Evolutionary conservation across 345 rosid species (phyloP).

Genomic region (Camelina neglecta): DNA sequence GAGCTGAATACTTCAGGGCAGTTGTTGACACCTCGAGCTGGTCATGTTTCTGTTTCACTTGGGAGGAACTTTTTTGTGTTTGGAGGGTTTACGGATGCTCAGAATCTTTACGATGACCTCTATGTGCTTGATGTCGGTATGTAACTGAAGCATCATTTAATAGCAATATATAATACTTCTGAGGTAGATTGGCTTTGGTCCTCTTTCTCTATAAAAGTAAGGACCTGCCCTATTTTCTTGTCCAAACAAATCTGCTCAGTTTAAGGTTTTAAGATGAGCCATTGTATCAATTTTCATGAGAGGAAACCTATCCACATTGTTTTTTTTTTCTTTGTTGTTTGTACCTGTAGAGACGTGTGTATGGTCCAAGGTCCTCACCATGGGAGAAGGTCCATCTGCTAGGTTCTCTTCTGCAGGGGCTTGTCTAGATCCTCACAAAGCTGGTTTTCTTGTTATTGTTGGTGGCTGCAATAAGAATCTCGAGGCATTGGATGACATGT

Average conservation of each 20-base stretch:
- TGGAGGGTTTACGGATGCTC: constrained; percentile 97
- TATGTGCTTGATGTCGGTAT: constrained; percentile 89
- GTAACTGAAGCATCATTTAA: constrained; percentile 38
- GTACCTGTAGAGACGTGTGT: constrained; percentile 68
- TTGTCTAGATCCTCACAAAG: constrained; percentile 75
- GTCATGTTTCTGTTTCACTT: constrained; percentile 84
- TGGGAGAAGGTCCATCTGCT: constrained; percentile 87
- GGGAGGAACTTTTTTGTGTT: constrained; percentile 88
- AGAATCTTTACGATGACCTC: constrained; percentile 86
- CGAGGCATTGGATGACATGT: constrained; percentile 95
- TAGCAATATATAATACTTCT: constrained; percentile 9
- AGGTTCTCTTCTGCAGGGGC: constrained; percentile 96
- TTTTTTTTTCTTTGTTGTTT: constrained; percentile 3
- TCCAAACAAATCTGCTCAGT: not conserved
- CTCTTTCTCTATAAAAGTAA: too few relatives aligned
- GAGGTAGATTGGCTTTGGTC: constrained; percentile 14
- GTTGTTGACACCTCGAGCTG: constrained; percentile 92
- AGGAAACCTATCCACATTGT: constrained; percentile 18
- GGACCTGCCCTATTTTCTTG: constrained; percentile 2
- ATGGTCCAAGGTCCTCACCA: constrained; percentile 77
- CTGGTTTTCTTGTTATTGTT: constrained; percentile 72
- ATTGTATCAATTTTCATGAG: constrained; percentile 1
- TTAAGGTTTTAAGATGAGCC: constrained; percentile 21
- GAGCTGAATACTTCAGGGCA: constrained; percentile 81
- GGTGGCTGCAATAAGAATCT: constrained; percentile 98